Percentiles rank a stretch among this genome's conserved stretches.
Conservation (phyloP, 768 basidiomycete species). For the Auricularia auricula-judae region DNA sequence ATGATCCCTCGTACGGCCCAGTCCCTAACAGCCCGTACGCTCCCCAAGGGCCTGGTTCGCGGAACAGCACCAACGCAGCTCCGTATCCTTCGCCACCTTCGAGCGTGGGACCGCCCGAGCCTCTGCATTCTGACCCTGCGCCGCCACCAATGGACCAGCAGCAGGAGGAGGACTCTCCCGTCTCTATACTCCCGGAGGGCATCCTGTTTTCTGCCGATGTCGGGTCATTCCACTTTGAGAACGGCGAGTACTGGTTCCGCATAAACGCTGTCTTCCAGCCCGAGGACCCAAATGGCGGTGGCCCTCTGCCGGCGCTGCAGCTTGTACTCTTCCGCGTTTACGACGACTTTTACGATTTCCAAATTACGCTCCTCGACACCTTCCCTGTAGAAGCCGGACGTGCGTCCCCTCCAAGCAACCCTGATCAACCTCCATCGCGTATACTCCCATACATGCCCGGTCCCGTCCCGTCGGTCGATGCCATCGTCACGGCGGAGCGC, state of each 20-base stretch:
- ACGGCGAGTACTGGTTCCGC: slow-evolving; percentile 96
- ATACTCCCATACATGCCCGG: slow-evolving; percentile 98
- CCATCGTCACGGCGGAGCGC: slow-evolving; percentile 68
- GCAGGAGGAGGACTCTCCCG: slow-evolving; percentile 20
- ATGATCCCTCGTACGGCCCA: slow-evolving; percentile 36
- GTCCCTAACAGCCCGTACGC: slow-evolving; percentile 33
- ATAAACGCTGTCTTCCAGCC: slow-evolving; percentile 85
- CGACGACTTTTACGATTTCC: slow-evolving; percentile 98
- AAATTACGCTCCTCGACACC: slow-evolving; percentile 72
- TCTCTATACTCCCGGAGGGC: slow-evolving; percentile 58
- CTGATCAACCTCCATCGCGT: slow-evolving; percentile 36
- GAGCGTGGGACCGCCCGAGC: slow-evolving; percentile 11
- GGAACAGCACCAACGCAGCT: slow-evolving; percentile 2
- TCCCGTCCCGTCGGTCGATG: slow-evolving; percentile 74
- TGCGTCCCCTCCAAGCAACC: slow-evolving; percentile 24
- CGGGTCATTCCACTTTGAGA: slow-evolving; percentile 94
- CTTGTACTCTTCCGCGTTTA: slow-evolving; percentile 91
- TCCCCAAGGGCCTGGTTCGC: slow-evolving; percentile 5
- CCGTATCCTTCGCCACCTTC: slow-evolving; percentile 9
- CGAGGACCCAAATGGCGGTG: slow-evolving; percentile 49
- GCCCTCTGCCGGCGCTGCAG: slow-evolving; percentile 48
- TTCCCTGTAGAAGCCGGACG: slow-evolving; percentile 92
- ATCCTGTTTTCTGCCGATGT: slow-evolving; percentile 80
- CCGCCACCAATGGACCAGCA: slow-evolving; percentile 10
- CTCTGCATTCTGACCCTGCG: slow-evolving; percentile 8